Evolutionary conservation across 306 rosid genomes (phyloP), one percentile per base, ranked within the genome.

Genomic region (Chamaecrista fasciculata): DNA sequence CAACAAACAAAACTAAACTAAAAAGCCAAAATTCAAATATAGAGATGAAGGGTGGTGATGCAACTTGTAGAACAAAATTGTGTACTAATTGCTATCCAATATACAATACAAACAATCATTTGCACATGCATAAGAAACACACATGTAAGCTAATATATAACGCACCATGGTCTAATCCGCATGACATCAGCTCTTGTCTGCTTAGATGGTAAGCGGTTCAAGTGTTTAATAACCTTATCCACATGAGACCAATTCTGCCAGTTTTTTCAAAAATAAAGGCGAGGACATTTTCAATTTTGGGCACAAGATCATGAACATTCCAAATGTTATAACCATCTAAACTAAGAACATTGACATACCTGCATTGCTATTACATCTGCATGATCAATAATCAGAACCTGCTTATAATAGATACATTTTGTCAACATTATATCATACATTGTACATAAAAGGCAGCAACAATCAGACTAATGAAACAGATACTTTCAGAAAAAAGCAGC

Each of bases 301-400:
- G 42, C 66, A 44, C 66, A 52, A 78, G 67, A 65, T 58, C 25
- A 71, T 33, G 21, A 47, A 63, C 53, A 63, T 36, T 39, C 53
- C 52, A 76, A 61, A 71, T 68, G 51, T 7, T 81, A 53, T 9
- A 33, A 73, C 39, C 43, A 59, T 37, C 52, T 42, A 77, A 73
- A 70, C 50, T 67, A 36, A 72, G 44, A 57, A 60, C 76, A 65
- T 31, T 57, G 46, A 46, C 62, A 42, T 78, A 93, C 98, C 96
- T 90, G 98, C 96, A 88, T 90, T 66, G 89, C 83, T 69, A 93
- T 88, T 40, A 93, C 92, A 81, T 93, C 98, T 14, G 96, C 97
- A 67, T 93, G 95, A 78, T 93, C 98, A 83, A 90, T 79, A 68
- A 93, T 73, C 49, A 93, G 82, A 79, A 93, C 90, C 98, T 90